These are phyloP conservation scores for Trichophyton benhamiae DNA, from an alignment of 2,329 filamentous ascomycete species.

Conservation along the genomic window DNA sequence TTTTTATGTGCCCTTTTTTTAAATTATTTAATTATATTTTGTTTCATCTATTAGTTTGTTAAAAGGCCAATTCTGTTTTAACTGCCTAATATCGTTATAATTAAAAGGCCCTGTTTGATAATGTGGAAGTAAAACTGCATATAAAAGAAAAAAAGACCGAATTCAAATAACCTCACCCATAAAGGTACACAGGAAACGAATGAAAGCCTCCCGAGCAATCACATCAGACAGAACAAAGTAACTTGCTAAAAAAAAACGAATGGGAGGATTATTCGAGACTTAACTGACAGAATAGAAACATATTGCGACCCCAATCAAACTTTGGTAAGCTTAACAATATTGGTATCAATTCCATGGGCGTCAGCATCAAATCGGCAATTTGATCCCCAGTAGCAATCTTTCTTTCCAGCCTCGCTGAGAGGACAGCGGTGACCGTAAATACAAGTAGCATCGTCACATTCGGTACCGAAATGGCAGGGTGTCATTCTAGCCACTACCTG, in stretches of 20 bases:
- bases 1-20: no score
- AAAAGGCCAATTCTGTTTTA: neutral
- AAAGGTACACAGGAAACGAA: neutral
- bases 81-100: neutral
- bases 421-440: constrained; percentile 54
- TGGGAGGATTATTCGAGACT: neutral
- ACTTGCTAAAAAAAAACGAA: neutral
- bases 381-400: constrained; percentile 46
- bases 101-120: neutral
- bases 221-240: neutral
- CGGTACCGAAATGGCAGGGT: constrained; percentile 46
- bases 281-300: neutral
- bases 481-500: constrained; percentile 51
- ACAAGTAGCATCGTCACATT: constrained; percentile 47
- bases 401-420: constrained; percentile 39
- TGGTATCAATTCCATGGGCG: constrained; percentile 47
- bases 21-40: no score
- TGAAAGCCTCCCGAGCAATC: neutral
- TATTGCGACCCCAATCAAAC: constrained; percentile 5
- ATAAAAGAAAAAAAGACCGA: neutral
- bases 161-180: neutral
- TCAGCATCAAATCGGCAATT: constrained; percentile 46
- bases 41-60: neutral
- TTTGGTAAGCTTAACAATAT: constrained; percentile 36
- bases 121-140: neutral